Evolutionary conservation across 139 green algal genomes (phyloP).

Genomic region (Chloropicon primus): DNA sequence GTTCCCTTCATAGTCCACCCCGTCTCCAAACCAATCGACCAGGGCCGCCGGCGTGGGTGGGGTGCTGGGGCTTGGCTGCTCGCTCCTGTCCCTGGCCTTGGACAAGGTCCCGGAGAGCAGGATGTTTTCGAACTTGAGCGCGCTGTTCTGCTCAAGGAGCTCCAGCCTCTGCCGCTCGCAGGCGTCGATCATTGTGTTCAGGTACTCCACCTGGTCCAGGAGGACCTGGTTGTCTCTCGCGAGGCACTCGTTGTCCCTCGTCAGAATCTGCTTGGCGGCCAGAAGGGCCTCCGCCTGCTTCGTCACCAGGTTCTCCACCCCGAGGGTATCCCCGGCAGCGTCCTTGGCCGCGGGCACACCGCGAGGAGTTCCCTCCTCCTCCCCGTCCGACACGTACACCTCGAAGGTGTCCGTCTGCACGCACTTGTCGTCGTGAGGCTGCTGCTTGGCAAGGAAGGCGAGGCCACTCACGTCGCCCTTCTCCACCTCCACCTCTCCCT

Average conservation of each 20-base stretch:
- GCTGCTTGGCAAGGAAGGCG: background rate
- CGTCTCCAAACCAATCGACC: too few species aligned
- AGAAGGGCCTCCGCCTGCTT: background rate
- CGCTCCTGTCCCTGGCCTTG: background rate
- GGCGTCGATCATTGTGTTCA: background rate
- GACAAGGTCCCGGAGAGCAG: background rate
- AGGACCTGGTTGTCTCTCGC: background rate
- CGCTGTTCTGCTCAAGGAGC: background rate
- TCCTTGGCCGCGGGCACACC: background rate
- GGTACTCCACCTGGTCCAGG: background rate
- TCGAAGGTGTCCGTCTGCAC: background rate
- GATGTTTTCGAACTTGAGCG: background rate
- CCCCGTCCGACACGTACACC: background rate
- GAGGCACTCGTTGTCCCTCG: background rate
- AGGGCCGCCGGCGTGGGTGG: too few species aligned
- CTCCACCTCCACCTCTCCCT: background rate
- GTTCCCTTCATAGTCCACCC: too few species aligned
- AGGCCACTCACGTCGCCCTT: background rate
- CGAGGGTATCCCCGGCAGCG: background rate
- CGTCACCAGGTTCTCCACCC: background rate
- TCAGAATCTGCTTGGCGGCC: background rate
- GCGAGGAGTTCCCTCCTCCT: background rate
- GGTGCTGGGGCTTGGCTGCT: too few species aligned
- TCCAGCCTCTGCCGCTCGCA: background rate
- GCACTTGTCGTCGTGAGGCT: background rate